Evolutionary conservation across 2,329 filamentous ascomycete species (phyloP).

Genomic region (Paecilomyces sp.): DNA sequence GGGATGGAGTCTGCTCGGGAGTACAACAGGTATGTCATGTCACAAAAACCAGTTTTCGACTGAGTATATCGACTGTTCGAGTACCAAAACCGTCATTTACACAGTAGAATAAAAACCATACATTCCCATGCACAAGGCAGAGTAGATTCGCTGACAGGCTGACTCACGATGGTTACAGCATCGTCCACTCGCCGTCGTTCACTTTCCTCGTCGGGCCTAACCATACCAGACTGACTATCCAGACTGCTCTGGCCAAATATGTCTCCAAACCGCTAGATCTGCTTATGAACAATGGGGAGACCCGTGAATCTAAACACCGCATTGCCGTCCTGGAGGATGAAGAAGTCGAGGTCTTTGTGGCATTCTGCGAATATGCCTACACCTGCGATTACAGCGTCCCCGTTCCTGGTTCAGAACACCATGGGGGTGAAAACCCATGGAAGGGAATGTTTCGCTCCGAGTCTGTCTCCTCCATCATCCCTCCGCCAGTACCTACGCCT

Average conservation of each 20-base stretch:
- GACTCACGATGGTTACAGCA: constrained; percentile 21
- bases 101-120: background rate
- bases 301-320: constrained; percentile 37
- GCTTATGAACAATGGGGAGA: constrained; percentile 41
- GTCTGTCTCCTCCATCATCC: constrained; percentile 14
- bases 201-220: constrained; percentile 40
- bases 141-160: constrained; percentile 13
- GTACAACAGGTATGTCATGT: constrained; percentile 25
- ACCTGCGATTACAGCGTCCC: constrained; percentile 40
- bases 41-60: background rate
- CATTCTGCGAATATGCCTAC: constrained; percentile 45
- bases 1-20: constrained; percentile 21
- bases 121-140: constrained; percentile 5
- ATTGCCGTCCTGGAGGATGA: constrained; percentile 39
- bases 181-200: constrained; percentile 38
- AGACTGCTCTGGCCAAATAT: constrained; percentile 37
- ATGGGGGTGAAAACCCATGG: background rate
- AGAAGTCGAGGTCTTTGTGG: constrained; percentile 42
- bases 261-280: constrained; percentile 37
- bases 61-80: background rate
- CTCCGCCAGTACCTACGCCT: constrained; percentile 3
- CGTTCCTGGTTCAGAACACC: background rate
- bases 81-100: background rate
- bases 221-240: constrained; percentile 41
- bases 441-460: constrained; percentile 12